A percentile compares a stretch with the other conserved stretches of the same genome.
These are phyloP conservation scores for Codiaeum variegatum DNA, from an alignment of 441 rosid genomes.

Conservation along the genomic window DNA sequence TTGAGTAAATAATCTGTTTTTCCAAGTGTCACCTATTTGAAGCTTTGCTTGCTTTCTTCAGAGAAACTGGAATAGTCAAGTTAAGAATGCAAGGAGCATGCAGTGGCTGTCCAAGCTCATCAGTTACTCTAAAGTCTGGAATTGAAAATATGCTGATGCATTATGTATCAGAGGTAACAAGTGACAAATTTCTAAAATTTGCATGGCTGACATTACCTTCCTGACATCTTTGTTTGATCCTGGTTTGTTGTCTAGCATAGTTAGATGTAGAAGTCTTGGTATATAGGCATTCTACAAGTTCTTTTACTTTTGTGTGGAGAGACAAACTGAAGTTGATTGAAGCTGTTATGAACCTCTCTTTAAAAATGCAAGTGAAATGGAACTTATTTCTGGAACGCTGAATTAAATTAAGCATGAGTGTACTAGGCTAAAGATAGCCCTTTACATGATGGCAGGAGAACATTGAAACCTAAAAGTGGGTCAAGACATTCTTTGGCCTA, in stretches of 20 bases:
- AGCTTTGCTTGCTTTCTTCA: constrained; percentile 28
- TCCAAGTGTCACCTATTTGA: constrained; percentile 14
- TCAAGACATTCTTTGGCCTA: background rate
- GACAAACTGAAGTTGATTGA: background rate
- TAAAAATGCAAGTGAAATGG: background rate
- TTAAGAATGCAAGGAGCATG: constrained; percentile 98
- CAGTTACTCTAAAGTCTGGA: constrained; percentile 95
- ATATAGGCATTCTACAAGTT: background rate
- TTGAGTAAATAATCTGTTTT: background rate
- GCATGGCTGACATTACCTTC: background rate
- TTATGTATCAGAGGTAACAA: constrained; percentile 85
- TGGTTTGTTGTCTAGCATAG: background rate
- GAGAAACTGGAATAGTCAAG: constrained; percentile 88
- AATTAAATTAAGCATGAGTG: background rate
- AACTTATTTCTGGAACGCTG: background rate
- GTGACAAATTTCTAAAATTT: background rate
- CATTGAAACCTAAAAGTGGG: no score
- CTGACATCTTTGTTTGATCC: background rate
- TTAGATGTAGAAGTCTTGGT: background rate
- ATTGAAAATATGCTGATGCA: constrained; percentile 98
- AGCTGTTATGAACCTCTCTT: background rate
- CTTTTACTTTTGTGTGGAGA: background rate
- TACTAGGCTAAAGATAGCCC: background rate
- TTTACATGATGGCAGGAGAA: background rate
- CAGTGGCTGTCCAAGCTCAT: constrained; percentile 97